Base-by-base conservation (phyloP, 805 yeast species). In the Metschnikowia henanensis region DNA sequence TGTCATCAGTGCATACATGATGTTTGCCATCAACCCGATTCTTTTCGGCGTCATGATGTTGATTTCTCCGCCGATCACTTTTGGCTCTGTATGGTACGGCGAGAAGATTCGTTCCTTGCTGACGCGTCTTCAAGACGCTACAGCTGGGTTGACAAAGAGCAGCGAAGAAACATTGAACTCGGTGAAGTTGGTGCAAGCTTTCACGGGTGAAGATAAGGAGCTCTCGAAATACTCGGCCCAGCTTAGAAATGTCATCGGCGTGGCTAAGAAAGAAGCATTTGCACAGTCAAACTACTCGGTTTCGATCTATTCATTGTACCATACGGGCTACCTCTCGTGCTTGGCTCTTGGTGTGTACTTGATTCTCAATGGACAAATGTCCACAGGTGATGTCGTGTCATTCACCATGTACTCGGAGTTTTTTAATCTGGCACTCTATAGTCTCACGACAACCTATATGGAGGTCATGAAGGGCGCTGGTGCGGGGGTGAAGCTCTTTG, bases 381-480 rank as follows among this genome's bases (percentile, higher is more conserved):
- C 74, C n/a, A 68, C 75, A 0, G 76, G 76, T 30, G 76, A 71
- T 42, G 74, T 72, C 6, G 73, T 70, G 23, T 73, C 75, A 1
- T 72, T 71, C 50, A 70, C 75, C 6, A 69, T 72, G 72, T 72
- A 71, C 55, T 62, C 65, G 47, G 76, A 72, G 51, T 61, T 67
- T 33, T 70, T 70, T 54, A 70, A 70, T 49, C 64, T 64, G 67
- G 73, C 76, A 2, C 57, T 72, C 25, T 71, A 70, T 53, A 65
- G 72, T 48, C 62, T 72, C 36, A 70, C 76, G n/a, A 67, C 73
- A 8, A 68, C 74, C 0, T 72, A 72, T 43, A 62, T 70, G 62
- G 76, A 72, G 50, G 56, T 72, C 19, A 72, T 72, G 76, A 72
- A 72, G 53, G 76, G 76, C 8, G 65, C 74, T 2, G 76, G 76